A percentile compares a stretch with the other conserved stretches of the same genome.
phyloP scores from a whole-genome alignment of 768 basidiomycete genomes.

The Dictyophora rubrovolvata region DNA sequence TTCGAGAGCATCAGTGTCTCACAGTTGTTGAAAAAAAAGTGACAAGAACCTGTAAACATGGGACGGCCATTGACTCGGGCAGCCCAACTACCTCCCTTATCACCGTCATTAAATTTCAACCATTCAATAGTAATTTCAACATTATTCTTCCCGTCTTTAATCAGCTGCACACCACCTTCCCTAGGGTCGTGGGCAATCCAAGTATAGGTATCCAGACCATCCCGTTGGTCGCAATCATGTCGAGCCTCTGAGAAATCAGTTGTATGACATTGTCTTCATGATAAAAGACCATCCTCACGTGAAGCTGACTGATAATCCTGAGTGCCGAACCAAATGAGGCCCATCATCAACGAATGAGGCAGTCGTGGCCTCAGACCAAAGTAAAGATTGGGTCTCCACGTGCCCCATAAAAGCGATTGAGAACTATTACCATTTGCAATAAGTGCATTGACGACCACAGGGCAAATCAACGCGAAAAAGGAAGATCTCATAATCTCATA shows the following conservation, averaged over 20 bases:
- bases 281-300: constrained; percentile 21
- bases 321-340: constrained; percentile 90
- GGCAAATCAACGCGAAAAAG: neutral
- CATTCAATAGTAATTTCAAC: constrained; percentile 78
- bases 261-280: constrained; percentile 1
- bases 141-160: constrained; percentile 76
- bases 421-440: neutral
- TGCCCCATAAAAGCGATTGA: constrained; percentile 59
- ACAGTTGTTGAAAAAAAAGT: neutral
- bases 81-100: constrained; percentile 83
- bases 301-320: constrained; percentile 62
- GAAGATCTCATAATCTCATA: neutral
- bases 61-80: constrained; percentile 75
- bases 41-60: constrained; percentile 46
- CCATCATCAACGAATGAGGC: constrained; percentile 86
- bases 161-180: constrained; percentile 74
- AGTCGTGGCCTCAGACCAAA: constrained; percentile 81
- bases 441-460: neutral
- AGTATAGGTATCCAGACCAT: constrained; percentile 70
- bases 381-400: constrained; percentile 90
- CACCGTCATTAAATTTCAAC: constrained; percentile 75
- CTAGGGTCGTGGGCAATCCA: constrained; percentile 85
- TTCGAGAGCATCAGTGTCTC: constrained; percentile 18
- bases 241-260: constrained; percentile 44
- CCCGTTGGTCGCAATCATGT: constrained; percentile 83